Evolutionary conservation across 1,284 basidiomycete genomes (phyloP).

Genomic region (Pseudozyma tsukubaensis): DNA sequence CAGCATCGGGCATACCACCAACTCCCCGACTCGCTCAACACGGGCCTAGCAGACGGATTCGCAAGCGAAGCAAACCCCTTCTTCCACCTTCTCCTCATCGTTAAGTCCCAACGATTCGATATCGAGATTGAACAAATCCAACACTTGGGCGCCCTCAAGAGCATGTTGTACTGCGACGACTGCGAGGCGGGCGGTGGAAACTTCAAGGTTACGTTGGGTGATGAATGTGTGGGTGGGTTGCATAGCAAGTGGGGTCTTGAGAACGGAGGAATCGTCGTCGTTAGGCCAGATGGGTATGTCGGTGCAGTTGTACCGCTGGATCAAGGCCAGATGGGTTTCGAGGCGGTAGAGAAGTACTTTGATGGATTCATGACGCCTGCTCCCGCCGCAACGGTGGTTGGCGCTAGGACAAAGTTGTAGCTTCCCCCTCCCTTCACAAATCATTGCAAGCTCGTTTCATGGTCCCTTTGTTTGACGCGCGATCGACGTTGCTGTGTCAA

Average conservation of each 20-base stretch:
- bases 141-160: slow-evolving; percentile 68
- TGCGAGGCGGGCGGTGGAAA: slow-evolving; percentile 70
- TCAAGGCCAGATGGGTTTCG: slow-evolving; percentile 69
- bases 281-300: slow-evolving; percentile 81
- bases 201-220: slow-evolving; percentile 68
- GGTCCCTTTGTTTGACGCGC: too few relatives aligned
- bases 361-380: slow-evolving; percentile 55
- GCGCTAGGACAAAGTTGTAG: slow-evolving; percentile 19
- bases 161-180: slow-evolving; percentile 71
- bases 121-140: slow-evolving; percentile 65
- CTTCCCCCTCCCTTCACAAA: too few relatives aligned
- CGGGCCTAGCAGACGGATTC: slow-evolving; percentile 58
- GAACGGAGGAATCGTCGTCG: slow-evolving; percentile 75
- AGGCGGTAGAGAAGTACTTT: slow-evolving; percentile 73
- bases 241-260: slow-evolving; percentile 74
- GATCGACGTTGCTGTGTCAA: too few relatives aligned
- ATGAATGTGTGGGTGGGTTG: slow-evolving; percentile 53
- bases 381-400: background rate
- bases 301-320: slow-evolving; percentile 74
- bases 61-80: slow-evolving; percentile 64
- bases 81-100: slow-evolving; percentile 66
- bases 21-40: slow-evolving; percentile 48
- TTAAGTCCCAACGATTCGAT: slow-evolving; percentile 59
- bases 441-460: too few relatives aligned
- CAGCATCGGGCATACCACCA: slow-evolving; percentile 48